Conservation (phyloP, 2,329 filamentous ascomycete genomes). For the Camillea tinctor region DNA sequence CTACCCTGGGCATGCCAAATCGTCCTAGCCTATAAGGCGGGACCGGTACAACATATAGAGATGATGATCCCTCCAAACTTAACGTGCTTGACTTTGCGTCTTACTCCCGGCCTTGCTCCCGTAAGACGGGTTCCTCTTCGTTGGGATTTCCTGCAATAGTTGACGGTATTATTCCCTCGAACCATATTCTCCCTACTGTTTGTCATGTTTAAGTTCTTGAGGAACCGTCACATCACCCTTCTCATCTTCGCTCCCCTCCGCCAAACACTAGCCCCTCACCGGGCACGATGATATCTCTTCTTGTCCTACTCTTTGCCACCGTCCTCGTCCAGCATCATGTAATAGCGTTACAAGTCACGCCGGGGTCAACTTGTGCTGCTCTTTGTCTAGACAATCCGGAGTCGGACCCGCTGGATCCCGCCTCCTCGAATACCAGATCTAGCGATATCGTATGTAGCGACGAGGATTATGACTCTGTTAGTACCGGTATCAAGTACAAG, state of each 20-base stretch:
- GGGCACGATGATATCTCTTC: constrained; percentile 11
- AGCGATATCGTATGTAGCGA: constrained; percentile 49
- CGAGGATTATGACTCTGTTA: constrained; percentile 36
- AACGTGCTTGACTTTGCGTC: constrained; percentile 4
- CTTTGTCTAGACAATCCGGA: constrained; percentile 43
- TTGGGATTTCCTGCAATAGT: not conserved
- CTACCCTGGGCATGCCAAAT: not conserved
- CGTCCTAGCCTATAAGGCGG: not conserved
- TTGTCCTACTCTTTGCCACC: constrained; percentile 12
- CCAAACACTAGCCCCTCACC: not conserved
- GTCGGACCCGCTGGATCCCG: constrained; percentile 34
- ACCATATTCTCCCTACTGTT: not conserved
- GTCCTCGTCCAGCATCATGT: constrained; percentile 16
- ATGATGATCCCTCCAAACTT: constrained; percentile 2
- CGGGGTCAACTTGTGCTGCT: constrained; percentile 49
- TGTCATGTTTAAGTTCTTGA: constrained; percentile 8
- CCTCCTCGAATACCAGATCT: constrained; percentile 40
- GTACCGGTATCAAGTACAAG: constrained; percentile 44
- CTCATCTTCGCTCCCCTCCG: not conserved
- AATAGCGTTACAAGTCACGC: constrained; percentile 45
- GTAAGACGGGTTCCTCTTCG: constrained; percentile 2
- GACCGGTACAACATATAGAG: constrained; percentile 18
- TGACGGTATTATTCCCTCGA: constrained; percentile 3
- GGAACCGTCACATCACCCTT: constrained; percentile 2
- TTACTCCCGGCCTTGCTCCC: constrained; percentile 2